Evolutionary conservation across 306 rosid species (phyloP).

Genomic region (Prunus kanzakura): DNA sequence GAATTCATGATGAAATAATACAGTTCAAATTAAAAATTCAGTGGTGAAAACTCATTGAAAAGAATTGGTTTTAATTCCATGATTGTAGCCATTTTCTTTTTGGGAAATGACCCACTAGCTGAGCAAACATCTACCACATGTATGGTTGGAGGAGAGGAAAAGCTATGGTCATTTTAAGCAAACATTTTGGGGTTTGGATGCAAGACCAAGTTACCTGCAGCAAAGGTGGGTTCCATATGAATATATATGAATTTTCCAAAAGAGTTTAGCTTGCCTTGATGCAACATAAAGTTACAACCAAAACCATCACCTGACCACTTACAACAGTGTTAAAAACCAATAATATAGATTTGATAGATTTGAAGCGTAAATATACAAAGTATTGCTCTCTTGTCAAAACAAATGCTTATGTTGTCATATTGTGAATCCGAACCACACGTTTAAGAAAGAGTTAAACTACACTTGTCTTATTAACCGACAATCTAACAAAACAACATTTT

Average conservation of each 20-base stretch:
- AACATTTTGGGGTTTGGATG: neutral
- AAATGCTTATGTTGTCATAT: too few species aligned
- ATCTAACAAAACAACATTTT: too few species aligned
- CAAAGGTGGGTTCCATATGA: constrained; percentile 20
- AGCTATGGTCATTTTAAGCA: neutral
- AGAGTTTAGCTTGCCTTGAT: constrained; percentile 7
- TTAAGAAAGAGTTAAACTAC: too few species aligned
- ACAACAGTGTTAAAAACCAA: neutral
- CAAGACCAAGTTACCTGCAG: constrained; percentile 3
- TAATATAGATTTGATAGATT: neutral
- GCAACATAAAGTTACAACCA: constrained; percentile 13
- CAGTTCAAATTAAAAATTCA: neutral
- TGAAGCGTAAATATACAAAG: neutral
- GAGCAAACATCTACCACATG: constrained; percentile 21
- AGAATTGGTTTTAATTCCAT: neutral
- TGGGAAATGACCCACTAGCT: constrained; percentile 6
- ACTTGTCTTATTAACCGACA: too few species aligned
- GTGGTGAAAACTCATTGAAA: neutral
- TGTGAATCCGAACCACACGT: too few species aligned
- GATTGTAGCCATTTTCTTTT: neutral
- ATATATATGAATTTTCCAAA: neutral
- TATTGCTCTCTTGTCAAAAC: too few species aligned
- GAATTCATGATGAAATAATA: too few species aligned
- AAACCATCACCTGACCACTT: constrained; percentile 5
- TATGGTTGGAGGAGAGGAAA: constrained; percentile 8